Base-by-base conservation (phyloP, 768 basidiomycete species). In the Boletus edulis region DNA sequence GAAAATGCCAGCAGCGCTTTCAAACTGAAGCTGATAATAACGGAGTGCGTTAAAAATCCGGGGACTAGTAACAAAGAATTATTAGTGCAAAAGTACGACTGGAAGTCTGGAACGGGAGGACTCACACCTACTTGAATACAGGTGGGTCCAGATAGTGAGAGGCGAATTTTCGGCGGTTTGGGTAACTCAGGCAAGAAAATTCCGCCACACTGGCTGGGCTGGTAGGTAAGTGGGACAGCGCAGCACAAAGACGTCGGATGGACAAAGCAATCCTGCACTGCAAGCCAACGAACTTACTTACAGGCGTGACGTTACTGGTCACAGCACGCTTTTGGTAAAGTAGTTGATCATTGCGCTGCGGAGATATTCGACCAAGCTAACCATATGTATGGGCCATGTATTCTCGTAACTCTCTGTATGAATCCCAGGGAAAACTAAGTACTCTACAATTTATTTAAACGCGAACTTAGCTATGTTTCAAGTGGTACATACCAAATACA, bases 201-300 rank as follows among this genome's bases (percentile, higher is more conserved):
- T 47, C 59, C 49, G 41, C 52, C 40, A 47, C 2, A 20, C 45
- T 47, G 24, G 54, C 44, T 41, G 44, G 17, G 56, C 24, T 48
- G 37, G 51, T 17, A 48, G 51, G 55, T 52, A 56, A 56, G 54
- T 38, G 51, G 62, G 31, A 15, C 20, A 49, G 39, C 45, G 22
- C 54, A 58, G 42, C 49, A 20, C 59, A 61, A 43, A 45, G 66
- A 52, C 35, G 66, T 61, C 49, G 62, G 60, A 59, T 59, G 62
- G 48, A 32, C 55, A 72, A 60, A 62, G 62, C 49, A 65, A 64
- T 61, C 61, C 57, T 62, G 59, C 56, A 72, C 58, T 12, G 51
- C 59, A 60, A 54, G 63, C 56, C 58, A 55, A 68, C 66, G 70
- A 71, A 71, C 70, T 64, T 71, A 71, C 70, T 71, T 73, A 70